Base-by-base conservation (phyloP, 345 rosid species). In the Euphorbia pulcherrima region DNA sequence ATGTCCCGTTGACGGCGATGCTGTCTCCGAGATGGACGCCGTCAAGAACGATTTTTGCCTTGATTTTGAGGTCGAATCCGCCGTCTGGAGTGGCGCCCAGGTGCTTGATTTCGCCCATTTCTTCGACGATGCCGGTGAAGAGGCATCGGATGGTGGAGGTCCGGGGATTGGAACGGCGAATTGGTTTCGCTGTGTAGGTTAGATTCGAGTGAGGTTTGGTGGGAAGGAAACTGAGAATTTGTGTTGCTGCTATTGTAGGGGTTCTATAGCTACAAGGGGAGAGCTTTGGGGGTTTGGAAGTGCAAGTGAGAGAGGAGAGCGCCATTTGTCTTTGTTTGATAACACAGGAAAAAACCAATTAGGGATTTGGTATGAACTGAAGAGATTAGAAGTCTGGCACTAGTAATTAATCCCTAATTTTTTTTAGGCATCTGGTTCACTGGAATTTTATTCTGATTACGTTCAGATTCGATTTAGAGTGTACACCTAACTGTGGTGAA, bases 41-140 rank as follows among this genome's bases (percentile, higher is more conserved):
- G 55, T 84, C 83, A 0, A 87, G 74, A 5, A 88, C 92, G n/a
- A 82, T 86, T 79, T 62, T 76, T 0, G 93, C 97, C 9, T 23
- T 68, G 73, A 90, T 82, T 72, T 79, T 86, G 60, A 88, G 83
- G 75, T 82, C 82, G 72, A 90, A 78, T 1, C 96, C 97, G 55
- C 89, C 96, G 20, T 81, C 83, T 5, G 56, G 68, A 17, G 81
- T 84, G 64, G 63, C 57, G 28, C 97, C 96, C 21, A 88, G 47
- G 51, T 72, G 68, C 72, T 80, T 73, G 65, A 92, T 72, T 59
- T 87, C 67, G 0, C 97, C 98, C 84, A 92, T 78, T 69, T 90
- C 98, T 71, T 92, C 97, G 27, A 92, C 92, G 63, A 90, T 90
- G 17, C 96, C 97, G 0, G 94, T 92, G 78, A 92, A 90, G 17